These are phyloP conservation scores for Malus fusca DNA, from an alignment of 306 rosid genomes.

Conservation along the genomic window DNA sequence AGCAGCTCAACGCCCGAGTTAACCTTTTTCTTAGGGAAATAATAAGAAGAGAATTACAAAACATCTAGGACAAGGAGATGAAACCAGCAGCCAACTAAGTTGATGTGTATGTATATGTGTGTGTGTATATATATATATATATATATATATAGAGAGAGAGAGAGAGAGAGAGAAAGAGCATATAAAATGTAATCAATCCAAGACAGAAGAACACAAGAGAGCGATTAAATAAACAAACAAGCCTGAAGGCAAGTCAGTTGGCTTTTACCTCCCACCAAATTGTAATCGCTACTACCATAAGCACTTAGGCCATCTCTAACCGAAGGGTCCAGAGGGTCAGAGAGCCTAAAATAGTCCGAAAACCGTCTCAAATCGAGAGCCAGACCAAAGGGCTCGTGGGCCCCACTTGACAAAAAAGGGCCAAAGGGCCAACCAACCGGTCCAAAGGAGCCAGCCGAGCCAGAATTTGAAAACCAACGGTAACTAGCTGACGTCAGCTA, in stretches of 20 bases:
- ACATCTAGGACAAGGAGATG: neutral
- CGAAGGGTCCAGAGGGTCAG: too few relatives aligned
- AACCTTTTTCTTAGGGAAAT: neutral
- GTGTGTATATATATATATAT: too few relatives aligned
- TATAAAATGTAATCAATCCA: neutral
- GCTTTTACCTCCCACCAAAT: neutral
- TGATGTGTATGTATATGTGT: neutral
- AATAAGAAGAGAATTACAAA: neutral
- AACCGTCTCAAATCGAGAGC: fast-evolving
- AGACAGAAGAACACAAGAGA: neutral
- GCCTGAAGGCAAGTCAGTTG: neutral
- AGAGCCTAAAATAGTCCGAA: too few relatives aligned
- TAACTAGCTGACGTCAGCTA: too few relatives aligned
- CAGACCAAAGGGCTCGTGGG: too few relatives aligned
- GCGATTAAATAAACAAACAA: neutral
- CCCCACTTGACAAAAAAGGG: too few relatives aligned
- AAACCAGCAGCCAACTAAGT: neutral
- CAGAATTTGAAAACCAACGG: too few relatives aligned
- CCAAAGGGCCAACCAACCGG: too few relatives aligned
- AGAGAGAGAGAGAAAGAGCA: neutral
- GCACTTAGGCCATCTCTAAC: too few relatives aligned
- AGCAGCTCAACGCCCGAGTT: neutral
- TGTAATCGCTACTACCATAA: neutral
- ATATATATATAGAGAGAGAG: too few relatives aligned
- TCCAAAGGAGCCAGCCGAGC: too few relatives aligned